phyloP scores from a whole-genome alignment of 108 stramenopile species.

The Fistulifera solaris region DNA sequence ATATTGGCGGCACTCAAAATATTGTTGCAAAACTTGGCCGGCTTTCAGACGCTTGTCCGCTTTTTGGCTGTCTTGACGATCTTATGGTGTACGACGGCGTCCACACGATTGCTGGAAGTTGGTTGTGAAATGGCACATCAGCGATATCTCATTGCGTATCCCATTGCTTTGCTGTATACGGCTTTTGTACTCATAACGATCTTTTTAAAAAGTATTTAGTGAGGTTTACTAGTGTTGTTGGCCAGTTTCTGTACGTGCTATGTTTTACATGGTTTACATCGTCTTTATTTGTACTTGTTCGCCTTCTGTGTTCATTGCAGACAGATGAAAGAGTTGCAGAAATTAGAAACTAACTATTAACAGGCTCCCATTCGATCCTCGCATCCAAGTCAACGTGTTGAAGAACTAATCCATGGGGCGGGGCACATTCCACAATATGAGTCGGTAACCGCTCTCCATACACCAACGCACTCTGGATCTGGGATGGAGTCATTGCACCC shows the following conservation, averaged over 20 bases:
- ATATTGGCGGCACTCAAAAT: slow-evolving; percentile 85
- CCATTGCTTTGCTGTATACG: slow-evolving; percentile 90
- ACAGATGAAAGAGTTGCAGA: no score
- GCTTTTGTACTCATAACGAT: slow-evolving; percentile 99
- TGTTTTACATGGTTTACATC: no score
- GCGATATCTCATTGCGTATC: slow-evolving; percentile 96
- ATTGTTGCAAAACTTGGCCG: slow-evolving; percentile 39
- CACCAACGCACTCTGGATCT: slow-evolving; percentile 35
- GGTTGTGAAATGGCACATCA: slow-evolving; percentile 88
- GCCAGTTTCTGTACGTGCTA: no score
- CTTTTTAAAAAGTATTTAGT: slow-evolving; percentile 39
- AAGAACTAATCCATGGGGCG: slow-evolving; percentile 39
- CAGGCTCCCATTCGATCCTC: slow-evolving; percentile 27
- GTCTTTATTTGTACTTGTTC: no score
- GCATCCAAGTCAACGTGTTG: slow-evolving; percentile 20
- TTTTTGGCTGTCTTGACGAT: slow-evolving; percentile 73
- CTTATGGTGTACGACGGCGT: slow-evolving; percentile 87
- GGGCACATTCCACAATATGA: slow-evolving; percentile 30
- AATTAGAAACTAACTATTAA: slow-evolving; percentile 5
- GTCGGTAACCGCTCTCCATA: slow-evolving; percentile 6
- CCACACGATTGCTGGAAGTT: slow-evolving; percentile 89
- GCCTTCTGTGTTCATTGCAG: no score
- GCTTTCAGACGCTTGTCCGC: slow-evolving; percentile 65
- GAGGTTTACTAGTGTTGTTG: no score
- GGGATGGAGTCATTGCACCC: slow-evolving; percentile 27